These are phyloP conservation scores for Boletus reticuloceps DNA, from an alignment of 768 basidiomycete species.

Conservation along the genomic window DNA sequence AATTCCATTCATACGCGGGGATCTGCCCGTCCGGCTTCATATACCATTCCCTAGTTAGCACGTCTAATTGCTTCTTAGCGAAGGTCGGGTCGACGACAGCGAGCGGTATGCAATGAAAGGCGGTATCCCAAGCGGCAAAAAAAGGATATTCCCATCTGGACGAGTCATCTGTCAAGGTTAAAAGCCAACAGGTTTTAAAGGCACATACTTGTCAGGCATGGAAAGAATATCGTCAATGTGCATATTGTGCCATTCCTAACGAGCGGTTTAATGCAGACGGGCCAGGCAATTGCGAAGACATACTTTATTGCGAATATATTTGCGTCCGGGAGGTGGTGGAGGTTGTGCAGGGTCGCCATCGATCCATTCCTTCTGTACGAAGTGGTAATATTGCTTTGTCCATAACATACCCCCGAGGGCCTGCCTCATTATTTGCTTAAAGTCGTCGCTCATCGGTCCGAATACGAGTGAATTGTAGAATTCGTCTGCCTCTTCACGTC, in stretches of 20 bases:
- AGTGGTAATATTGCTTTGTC: conserved; percentile 97
- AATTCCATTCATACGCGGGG: conserved; percentile 99
- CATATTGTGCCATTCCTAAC: conserved; percentile 92
- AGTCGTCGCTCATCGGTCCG: conserved; percentile 86
- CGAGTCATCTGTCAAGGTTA: conserved; percentile 4
- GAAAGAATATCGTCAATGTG: conserved; percentile 94
- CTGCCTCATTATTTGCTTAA: conserved; percentile 95
- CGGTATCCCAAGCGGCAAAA: conserved; percentile 97
- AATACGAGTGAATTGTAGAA: conserved; percentile 82
- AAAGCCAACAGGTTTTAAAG: neutral
- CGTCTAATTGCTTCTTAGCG: conserved; percentile 95
- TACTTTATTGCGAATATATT: conserved; percentile 80
- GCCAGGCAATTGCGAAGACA: conserved; percentile 17
- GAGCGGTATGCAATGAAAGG: conserved; percentile 99
- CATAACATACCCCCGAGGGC: conserved; percentile 96
- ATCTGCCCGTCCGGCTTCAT: conserved; percentile 99
- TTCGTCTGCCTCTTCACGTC: conserved; percentile 92
- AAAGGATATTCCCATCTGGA: conserved; percentile 96
- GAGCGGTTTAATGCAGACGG: neutral
- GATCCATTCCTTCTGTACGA: conserved; percentile 95
- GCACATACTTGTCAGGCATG: conserved; percentile 93
- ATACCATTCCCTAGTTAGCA: conserved; percentile 98
- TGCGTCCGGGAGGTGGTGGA: conserved; percentile 86
- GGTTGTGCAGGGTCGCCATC: conserved; percentile 96
- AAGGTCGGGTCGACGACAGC: conserved; percentile 94